A percentile compares a stretch with the other conserved stretches of the same genome.
phyloP scores from a whole-genome alignment of 805 yeast genomes.

The Candida nitratophila region DNA sequence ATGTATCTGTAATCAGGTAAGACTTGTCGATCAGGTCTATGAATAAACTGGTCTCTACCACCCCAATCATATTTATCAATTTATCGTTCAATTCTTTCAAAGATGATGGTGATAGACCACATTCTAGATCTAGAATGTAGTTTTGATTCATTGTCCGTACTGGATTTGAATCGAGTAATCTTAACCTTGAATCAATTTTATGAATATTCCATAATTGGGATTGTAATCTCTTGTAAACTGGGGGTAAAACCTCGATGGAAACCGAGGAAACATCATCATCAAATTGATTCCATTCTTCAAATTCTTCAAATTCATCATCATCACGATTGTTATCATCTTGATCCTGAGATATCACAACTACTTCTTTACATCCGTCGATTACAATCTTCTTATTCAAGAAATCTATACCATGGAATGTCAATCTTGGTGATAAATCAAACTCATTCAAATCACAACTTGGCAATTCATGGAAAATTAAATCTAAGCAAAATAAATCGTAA shows the following conservation, averaged over 20 bases:
- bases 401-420: too few relatives aligned
- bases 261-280: too few relatives aligned
- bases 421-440: too few relatives aligned
- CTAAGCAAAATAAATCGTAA: too few relatives aligned
- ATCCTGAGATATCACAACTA: too few relatives aligned
- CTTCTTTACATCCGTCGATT: too few relatives aligned
- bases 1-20: constrained; percentile 27
- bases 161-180: constrained; percentile 59
- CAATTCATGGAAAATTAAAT: too few relatives aligned
- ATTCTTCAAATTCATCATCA: too few relatives aligned
- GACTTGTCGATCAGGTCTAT: constrained; percentile 67
- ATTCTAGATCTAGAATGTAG: constrained; percentile 86
- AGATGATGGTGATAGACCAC: constrained; percentile 48
- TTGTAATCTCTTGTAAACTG: constrained; percentile 68
- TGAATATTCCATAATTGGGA: not conserved
- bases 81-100: constrained; percentile 44
- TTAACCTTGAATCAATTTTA: constrained; percentile 2
- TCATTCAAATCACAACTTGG: too few relatives aligned
- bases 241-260: constrained; percentile 92
- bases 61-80: constrained; percentile 78
- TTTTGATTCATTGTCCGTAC: constrained; percentile 93
- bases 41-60: constrained; percentile 93
- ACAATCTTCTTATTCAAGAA: too few relatives aligned
- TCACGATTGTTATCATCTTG: too few relatives aligned
- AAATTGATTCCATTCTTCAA: too few relatives aligned